These are phyloP conservation scores for Verticillium dahliae DNA, from an alignment of 2,329 filamentous ascomycete species.

Conservation along the genomic window DNA sequence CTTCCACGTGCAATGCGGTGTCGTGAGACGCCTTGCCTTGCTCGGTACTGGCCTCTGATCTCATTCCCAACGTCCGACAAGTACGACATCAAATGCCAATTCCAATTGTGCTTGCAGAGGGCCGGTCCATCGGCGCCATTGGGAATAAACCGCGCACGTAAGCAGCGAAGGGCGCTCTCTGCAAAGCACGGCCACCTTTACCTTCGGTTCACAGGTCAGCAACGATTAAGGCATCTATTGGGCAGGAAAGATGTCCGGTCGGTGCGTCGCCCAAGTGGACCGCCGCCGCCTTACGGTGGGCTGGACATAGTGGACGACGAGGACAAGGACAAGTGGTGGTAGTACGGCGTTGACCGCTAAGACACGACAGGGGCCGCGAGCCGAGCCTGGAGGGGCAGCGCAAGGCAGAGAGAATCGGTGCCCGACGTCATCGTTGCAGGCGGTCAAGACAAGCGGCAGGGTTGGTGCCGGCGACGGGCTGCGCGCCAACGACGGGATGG, in stretches of 20 bases:
- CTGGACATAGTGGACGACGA: neutral
- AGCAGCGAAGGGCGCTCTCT: neutral
- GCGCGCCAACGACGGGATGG: no score
- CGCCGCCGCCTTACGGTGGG: neutral
- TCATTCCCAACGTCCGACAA: neutral
- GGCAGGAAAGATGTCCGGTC: constrained; percentile 1
- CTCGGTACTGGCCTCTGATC: neutral
- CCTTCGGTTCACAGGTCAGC: neutral
- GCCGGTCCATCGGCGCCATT: no score
- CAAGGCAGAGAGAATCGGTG: neutral
- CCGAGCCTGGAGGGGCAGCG: neutral
- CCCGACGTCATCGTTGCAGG: neutral
- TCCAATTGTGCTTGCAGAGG: no score
- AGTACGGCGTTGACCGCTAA: neutral
- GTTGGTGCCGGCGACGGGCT: neutral
- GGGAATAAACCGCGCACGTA: neutral
- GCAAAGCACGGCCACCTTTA: neutral
- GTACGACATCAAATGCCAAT: neutral
- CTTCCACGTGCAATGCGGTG: neutral
- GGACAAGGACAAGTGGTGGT: neutral
- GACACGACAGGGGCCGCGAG: neutral
- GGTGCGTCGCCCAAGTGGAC: neutral
- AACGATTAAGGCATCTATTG: neutral
- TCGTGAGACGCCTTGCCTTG: neutral
- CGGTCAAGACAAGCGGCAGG: neutral